Evolutionary conservation across 176 grass and related monocot species (phyloP).

Genomic region (Tillandsia fasciculata): DNA sequence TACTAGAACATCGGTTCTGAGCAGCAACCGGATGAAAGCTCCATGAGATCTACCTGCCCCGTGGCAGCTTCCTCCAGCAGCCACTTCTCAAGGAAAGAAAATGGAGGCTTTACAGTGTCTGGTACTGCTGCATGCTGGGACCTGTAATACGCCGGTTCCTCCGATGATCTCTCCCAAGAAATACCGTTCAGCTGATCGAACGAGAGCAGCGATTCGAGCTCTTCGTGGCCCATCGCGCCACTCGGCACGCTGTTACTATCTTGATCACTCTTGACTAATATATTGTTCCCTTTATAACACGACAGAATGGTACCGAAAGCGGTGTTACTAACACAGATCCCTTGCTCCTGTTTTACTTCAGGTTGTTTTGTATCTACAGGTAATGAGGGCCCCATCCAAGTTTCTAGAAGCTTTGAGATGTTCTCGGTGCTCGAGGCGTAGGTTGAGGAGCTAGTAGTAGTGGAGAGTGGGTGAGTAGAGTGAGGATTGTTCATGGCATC

Average conservation of each 20-base stretch:
- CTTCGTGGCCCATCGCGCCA: conserved; percentile 11
- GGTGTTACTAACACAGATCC: not conserved
- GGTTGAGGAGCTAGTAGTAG: conserved; percentile 7
- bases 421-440: conserved; percentile 29
- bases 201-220: conserved; percentile 22
- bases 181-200: conserved; percentile 15
- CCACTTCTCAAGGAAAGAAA: conserved; percentile 31
- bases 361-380: not conserved
- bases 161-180: conserved; percentile 2
- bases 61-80: conserved; percentile 24
- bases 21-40: conserved; percentile 32
- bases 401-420: conserved; percentile 24
- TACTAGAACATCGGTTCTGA: conserved; percentile 32
- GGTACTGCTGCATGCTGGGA: not conserved
- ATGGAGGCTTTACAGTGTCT: not conserved
- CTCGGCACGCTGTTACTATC: not conserved
- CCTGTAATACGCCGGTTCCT: not conserved
- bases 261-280: conserved; percentile 7
- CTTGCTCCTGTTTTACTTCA: not conserved
- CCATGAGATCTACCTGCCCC: conserved; percentile 32
- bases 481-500: conserved; percentile 2
- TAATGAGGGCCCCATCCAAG: conserved; percentile 7
- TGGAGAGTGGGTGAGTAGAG: not conserved
- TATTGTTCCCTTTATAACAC: not conserved
- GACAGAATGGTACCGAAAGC: not conserved